phyloP scores from a whole-genome alignment of 768 basidiomycete species.

The Xerocomellus intermedius region DNA sequence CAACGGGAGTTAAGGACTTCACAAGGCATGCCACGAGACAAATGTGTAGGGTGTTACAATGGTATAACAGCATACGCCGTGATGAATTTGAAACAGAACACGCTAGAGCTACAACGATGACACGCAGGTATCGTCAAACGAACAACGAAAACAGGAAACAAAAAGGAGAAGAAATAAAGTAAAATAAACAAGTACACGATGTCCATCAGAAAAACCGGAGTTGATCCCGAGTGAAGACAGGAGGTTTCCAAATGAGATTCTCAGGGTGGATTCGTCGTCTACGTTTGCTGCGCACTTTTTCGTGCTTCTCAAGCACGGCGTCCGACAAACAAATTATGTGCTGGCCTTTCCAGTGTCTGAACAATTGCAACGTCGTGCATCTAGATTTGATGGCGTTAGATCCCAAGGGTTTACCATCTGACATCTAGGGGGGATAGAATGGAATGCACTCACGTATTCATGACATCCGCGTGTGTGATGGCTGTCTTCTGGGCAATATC shows the following conservation, averaged over 20 bases:
- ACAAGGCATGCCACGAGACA: constrained; percentile 1
- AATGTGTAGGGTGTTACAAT: constrained; percentile 12
- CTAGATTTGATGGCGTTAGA: constrained; percentile 42
- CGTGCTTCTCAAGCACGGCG: constrained; percentile 85
- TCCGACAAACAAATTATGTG: constrained; percentile 93
- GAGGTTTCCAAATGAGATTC: constrained; percentile 90
- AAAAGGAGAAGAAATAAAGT: not conserved
- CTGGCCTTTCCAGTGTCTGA: constrained; percentile 94
- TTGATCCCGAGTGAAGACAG: constrained; percentile 87
- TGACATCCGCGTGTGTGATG: constrained; percentile 93
- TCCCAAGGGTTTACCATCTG: not conserved
- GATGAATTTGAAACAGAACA: constrained; percentile 8
- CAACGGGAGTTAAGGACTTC: not conserved
- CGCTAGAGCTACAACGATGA: constrained; percentile 28
- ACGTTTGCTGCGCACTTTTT: constrained; percentile 77
- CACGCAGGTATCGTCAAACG: constrained; percentile 5
- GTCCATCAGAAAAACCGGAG: constrained; percentile 57
- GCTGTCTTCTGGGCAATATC: constrained; percentile 95
- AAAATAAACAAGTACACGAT: not conserved
- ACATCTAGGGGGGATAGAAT: not conserved
- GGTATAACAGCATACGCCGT: constrained; percentile 15
- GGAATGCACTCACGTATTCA: constrained; percentile 84
- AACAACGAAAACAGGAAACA: not conserved
- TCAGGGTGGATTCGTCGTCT: constrained; percentile 77
- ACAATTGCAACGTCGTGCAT: constrained; percentile 89